Base-by-base conservation (phyloP, 2,329 filamentous ascomycete genomes). In the Eutypa lata region DNA sequence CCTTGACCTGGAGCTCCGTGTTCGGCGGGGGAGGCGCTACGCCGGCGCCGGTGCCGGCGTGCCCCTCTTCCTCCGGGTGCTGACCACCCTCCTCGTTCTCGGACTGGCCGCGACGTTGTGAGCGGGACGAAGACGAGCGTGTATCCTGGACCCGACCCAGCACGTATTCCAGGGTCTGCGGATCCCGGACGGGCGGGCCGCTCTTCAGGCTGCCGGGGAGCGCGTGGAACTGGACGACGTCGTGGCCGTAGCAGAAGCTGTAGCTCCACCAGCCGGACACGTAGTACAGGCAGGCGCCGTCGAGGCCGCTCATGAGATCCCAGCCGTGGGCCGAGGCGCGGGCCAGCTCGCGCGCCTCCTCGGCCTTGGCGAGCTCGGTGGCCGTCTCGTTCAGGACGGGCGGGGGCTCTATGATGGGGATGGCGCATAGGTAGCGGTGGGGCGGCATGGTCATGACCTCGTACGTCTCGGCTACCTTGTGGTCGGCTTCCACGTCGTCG, bases 241-340 rank as follows among this genome's bases (percentile, higher is more conserved):
- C 85, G 56, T 87, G 81, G 66, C 90, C 90, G 73, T 96, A 94
- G 77, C 92, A 97, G 71, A 96, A 96, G 62, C 87, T 89, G 72
- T 97, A 97, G 66, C 89, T 94, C 92, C 92, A 97, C 92, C 92
- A 97, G 0, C 92, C 92, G 1, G 86, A 89, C 59, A 91, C 75
- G 58, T 79, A 83, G 74, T 93, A 96, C 57, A 97, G 82, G 70
- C 92, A 97, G 48, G 82, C 81, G 3, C 86, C 88, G 50, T 92
- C 82, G 71, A 97, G 87, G 24, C 86, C 84, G 58, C 83, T 81
- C 48, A 97, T 76, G 21, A 97, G 78, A 64, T 94, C 88, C 80
- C 90, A 89, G 6, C 92, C 92, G 47, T 85, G 86, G 31, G 84
- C 80, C 1, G 87, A 89, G 1, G 91, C 92, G 24, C 89, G 84